Evolutionary conservation across 495 filamentous ascomycete genomes (phyloP).

Genomic region (Penicillium malachiteum): DNA sequence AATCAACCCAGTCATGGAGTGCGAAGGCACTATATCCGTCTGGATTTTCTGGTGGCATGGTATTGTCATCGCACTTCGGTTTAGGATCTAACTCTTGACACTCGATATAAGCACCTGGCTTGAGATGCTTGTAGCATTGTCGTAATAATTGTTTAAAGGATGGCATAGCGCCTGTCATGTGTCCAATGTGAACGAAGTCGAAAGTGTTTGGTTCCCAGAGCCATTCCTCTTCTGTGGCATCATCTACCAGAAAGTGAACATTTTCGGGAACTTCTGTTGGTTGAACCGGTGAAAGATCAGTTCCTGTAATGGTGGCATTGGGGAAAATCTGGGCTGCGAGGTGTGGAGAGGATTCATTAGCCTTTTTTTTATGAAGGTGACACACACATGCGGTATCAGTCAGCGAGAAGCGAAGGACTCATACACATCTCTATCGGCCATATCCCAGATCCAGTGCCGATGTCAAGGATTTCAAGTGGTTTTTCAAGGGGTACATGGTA

Average conservation of each 20-base stretch:
- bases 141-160: slow-evolving; percentile 42
- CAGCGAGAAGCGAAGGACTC: slow-evolving; percentile 11
- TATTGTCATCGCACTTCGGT: slow-evolving; percentile 61
- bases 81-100: slow-evolving; percentile 59
- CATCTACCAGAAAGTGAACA: slow-evolving; percentile 59
- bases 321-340: slow-evolving; percentile 51
- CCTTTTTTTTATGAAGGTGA: not conserved
- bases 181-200: slow-evolving; percentile 47
- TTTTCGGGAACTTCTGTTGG: slow-evolving; percentile 57
- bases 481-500: slow-evolving; percentile 60
- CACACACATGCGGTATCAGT: not conserved
- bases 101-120: slow-evolving; percentile 67
- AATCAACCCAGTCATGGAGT: slow-evolving; percentile 52
- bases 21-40: slow-evolving; percentile 42
- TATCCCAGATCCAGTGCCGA: slow-evolving; percentile 69
- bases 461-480: slow-evolving; percentile 61
- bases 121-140: slow-evolving; percentile 48
- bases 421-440: slow-evolving; percentile 67
- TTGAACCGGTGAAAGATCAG: slow-evolving; percentile 64
- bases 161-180: slow-evolving; percentile 43
- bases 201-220: slow-evolving; percentile 45
- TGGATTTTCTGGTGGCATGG: slow-evolving; percentile 49
- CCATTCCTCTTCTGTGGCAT: slow-evolving; percentile 52
- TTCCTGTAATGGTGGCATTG: slow-evolving; percentile 55
- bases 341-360: not conserved